Conservation (phyloP, 148 eudicot genomes). For the Camellia sinensis region DNA sequence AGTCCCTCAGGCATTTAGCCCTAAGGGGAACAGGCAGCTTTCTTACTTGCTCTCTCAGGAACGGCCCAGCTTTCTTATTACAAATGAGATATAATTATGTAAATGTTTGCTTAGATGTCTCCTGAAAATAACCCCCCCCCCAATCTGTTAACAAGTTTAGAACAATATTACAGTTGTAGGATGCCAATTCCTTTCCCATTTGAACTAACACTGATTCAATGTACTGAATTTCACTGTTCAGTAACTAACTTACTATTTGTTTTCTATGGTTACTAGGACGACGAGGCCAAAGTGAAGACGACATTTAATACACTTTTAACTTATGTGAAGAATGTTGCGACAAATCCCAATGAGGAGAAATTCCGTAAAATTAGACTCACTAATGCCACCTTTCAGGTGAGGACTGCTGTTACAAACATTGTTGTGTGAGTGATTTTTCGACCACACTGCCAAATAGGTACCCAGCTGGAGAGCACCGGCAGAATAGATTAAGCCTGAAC, state of each 20-base stretch:
- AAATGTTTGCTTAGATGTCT: neutral
- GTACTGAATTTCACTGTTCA: neutral
- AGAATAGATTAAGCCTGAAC: no score
- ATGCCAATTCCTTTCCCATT: neutral
- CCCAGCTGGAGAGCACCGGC: no score
- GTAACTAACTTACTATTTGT: constrained; percentile 3
- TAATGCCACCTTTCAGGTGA: constrained; percentile 90
- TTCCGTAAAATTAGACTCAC: constrained; percentile 85
- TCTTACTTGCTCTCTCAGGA: neutral
- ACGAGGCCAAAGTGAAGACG: constrained; percentile 83
- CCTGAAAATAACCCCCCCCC: neutral
- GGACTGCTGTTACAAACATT: constrained; percentile 3
- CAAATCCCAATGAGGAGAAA: constrained; percentile 92
- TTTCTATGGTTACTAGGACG: constrained; percentile 51
- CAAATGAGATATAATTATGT: neutral
- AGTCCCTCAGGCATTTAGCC: neutral
- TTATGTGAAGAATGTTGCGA: constrained; percentile 77
- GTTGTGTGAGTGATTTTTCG: no score
- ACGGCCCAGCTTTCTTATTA: neutral
- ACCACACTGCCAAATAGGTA: no score
- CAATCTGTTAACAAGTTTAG: neutral
- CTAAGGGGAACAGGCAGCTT: neutral
- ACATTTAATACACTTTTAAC: constrained; percentile 94
- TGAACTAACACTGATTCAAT: neutral
- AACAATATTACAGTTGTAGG: neutral